phyloP scores from a whole-genome alignment of 495 filamentous ascomycete genomes.

The Penicillium arizonense region DNA sequence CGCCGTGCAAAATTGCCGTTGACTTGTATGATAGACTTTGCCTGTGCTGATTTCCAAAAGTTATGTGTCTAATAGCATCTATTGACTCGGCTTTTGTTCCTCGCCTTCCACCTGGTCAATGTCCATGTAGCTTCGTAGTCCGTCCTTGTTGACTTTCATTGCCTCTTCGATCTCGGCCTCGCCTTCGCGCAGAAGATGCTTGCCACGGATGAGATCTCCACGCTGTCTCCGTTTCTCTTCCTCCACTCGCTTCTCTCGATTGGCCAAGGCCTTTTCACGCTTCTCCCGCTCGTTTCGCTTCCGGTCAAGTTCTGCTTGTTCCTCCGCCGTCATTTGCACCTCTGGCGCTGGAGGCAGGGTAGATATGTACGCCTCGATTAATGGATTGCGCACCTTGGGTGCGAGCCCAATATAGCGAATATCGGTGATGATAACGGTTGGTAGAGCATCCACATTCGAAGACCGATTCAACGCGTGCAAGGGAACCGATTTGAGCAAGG shows the following conservation, averaged over 20 bases:
- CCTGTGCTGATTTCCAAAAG: constrained; percentile 5
- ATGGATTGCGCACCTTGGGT: constrained; percentile 62
- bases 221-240: constrained; percentile 71
- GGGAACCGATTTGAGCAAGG: constrained; percentile 70
- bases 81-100: constrained; percentile 8
- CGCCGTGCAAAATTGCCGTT: background rate
- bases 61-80: background rate
- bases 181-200: constrained; percentile 67
- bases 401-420: constrained; percentile 79
- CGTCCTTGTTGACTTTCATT: constrained; percentile 72
- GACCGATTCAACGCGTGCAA: constrained; percentile 63
- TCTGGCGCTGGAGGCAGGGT: constrained; percentile 67
- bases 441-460: constrained; percentile 62
- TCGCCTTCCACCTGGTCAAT: constrained; percentile 21
- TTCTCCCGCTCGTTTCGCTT: constrained; percentile 62
- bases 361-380: constrained; percentile 75
- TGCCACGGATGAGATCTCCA: constrained; percentile 63
- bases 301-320: constrained; percentile 59
- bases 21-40: constrained; percentile 17
- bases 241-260: constrained; percentile 68
- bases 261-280: constrained; percentile 71
- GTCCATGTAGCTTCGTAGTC: constrained; percentile 63
- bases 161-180: constrained; percentile 77
- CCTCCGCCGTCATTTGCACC: constrained; percentile 48
- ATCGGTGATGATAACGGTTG: constrained; percentile 67